Conservation (phyloP, 2,329 filamentous ascomycete genomes). For the Ascochyta pisi region DNA sequence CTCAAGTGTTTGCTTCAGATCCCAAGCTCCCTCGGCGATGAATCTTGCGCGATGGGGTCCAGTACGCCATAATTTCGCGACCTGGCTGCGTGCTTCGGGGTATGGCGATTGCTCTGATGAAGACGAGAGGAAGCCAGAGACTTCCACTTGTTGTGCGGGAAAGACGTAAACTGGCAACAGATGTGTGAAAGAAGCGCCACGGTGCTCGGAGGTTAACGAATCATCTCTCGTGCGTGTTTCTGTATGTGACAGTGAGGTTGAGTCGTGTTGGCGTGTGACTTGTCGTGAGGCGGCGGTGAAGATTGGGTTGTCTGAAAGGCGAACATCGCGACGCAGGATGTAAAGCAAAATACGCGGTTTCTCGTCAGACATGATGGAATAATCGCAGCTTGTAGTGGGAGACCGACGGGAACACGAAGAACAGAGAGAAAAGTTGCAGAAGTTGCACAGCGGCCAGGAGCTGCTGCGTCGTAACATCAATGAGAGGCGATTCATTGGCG, state of each 20-base stretch:
- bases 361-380: slow-evolving; percentile 29
- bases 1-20: slow-evolving; percentile 69
- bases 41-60: slow-evolving; percentile 76
- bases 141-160: slow-evolving; percentile 73
- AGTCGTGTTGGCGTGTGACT: slow-evolving; percentile 15
- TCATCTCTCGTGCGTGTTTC: slow-evolving; percentile 49
- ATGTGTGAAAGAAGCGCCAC: slow-evolving; percentile 54
- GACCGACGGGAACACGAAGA: slow-evolving; percentile 30
- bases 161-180: slow-evolving; percentile 73
- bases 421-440: slow-evolving; percentile 35
- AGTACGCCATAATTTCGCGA: slow-evolving; percentile 75
- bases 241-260: slow-evolving; percentile 10
- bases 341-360: slow-evolving; percentile 67
- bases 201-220: slow-evolving; percentile 32
- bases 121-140: slow-evolving; percentile 72
- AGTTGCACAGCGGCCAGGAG: slow-evolving; percentile 41
- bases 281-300: slow-evolving; percentile 62
- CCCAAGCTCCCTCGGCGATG: slow-evolving; percentile 74
- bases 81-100: slow-evolving; percentile 69
- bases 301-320: slow-evolving; percentile 76
- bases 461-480: slow-evolving; percentile 44
- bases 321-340: slow-evolving; percentile 74
- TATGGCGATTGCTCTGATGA: slow-evolving; percentile 62
- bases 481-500: slow-evolving; percentile 26
- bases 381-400: slow-evolving; percentile 20